A percentile compares a stretch with the other conserved stretches of the same genome.
Evolutionary conservation across 1,284 basidiomycete genomes (phyloP).

Genomic region (Apiotrichum siamense): DNA sequence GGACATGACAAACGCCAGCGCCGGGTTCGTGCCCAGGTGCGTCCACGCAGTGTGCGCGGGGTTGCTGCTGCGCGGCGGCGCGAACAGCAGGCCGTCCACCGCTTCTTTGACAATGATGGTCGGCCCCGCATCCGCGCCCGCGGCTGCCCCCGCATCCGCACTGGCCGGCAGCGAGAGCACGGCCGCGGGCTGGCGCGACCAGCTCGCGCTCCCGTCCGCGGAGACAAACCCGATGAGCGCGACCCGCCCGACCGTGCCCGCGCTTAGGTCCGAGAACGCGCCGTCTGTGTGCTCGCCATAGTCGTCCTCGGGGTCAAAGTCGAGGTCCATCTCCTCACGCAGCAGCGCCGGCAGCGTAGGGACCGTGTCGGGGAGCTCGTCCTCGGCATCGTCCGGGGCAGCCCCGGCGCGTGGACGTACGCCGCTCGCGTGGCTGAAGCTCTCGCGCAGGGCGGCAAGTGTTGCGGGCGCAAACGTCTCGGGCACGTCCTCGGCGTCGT

Average conservation of each 20-base stretch:
- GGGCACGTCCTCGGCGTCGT: slow-evolving; percentile 63
- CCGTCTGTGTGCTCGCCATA: slow-evolving; percentile 53
- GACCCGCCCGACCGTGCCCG: slow-evolving; percentile 31
- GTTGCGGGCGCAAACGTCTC: slow-evolving; percentile 85
- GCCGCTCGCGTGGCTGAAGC: slow-evolving; percentile 16
- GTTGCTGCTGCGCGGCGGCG: slow-evolving; percentile 29
- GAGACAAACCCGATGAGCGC: slow-evolving; percentile 29
- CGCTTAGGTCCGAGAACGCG: slow-evolving; percentile 41
- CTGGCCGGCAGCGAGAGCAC: slow-evolving; percentile 29
- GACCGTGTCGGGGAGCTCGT: slow-evolving; percentile 27
- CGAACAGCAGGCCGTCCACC: slow-evolving; percentile 73
- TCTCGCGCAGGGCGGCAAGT: slow-evolving; percentile 68
- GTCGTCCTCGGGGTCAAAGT: slow-evolving; percentile 44
- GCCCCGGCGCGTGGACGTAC: slow-evolving; percentile 23
- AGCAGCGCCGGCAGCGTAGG: slow-evolving; percentile 41
- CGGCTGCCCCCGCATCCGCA: slow-evolving; percentile 16
- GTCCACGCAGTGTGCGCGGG: slow-evolving; percentile 56
- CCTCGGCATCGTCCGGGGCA: slow-evolving; percentile 4
- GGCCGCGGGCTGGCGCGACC: slow-evolving; percentile 27
- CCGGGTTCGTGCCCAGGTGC: slow-evolving; percentile 74
- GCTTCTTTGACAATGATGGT: slow-evolving; percentile 65
- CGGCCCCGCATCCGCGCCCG: slow-evolving; percentile 33
- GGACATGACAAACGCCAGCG: slow-evolving; percentile 86
- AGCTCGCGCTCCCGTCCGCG: slow-evolving; percentile 10
- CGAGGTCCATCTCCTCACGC: slow-evolving; percentile 47